These are phyloP conservation scores for Candida michaelii DNA, from an alignment of 805 yeast genomes.

Conservation along the genomic window DNA sequence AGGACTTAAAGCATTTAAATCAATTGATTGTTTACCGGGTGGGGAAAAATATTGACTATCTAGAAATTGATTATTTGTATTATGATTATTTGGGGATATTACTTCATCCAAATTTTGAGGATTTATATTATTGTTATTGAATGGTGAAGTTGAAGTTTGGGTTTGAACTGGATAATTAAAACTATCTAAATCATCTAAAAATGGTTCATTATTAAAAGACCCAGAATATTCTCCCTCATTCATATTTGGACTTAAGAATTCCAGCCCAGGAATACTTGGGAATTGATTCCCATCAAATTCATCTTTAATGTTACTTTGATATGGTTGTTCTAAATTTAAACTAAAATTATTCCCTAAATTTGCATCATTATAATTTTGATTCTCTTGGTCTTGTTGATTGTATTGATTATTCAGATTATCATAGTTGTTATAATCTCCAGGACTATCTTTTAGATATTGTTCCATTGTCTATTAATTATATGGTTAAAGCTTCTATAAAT, in stretches of 20 bases:
- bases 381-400: background rate
- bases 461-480: conserved; percentile 26
- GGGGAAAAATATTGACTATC: conserved; percentile 45
- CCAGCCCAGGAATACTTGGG: conserved; percentile 16
- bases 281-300: conserved; percentile 9
- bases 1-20: conserved; percentile 30
- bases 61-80: conserved; percentile 19
- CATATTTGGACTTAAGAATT: conserved; percentile 14
- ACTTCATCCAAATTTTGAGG: conserved; percentile 36
- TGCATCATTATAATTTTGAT: conserved; percentile 6
- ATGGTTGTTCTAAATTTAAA: conserved; percentile 17
- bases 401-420: conserved; percentile 5
- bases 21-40: conserved; percentile 21
- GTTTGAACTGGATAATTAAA: conserved; percentile 12
- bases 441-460: conserved; percentile 34
- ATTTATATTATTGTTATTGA: conserved; percentile 10
- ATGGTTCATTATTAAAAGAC: conserved; percentile 25
- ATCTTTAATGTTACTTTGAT: conserved; percentile 5
- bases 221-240: conserved; percentile 9
- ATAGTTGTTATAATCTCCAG: conserved; percentile 20
- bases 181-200: conserved; percentile 31
- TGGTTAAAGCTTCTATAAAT: conserved; percentile 1
- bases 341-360: conserved; percentile 15
- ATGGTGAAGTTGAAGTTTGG: conserved; percentile 12
- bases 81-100: conserved; percentile 31